phyloP scores from a whole-genome alignment of 352 stramenopile genomes.

The Globisporangium alternatum region DNA sequence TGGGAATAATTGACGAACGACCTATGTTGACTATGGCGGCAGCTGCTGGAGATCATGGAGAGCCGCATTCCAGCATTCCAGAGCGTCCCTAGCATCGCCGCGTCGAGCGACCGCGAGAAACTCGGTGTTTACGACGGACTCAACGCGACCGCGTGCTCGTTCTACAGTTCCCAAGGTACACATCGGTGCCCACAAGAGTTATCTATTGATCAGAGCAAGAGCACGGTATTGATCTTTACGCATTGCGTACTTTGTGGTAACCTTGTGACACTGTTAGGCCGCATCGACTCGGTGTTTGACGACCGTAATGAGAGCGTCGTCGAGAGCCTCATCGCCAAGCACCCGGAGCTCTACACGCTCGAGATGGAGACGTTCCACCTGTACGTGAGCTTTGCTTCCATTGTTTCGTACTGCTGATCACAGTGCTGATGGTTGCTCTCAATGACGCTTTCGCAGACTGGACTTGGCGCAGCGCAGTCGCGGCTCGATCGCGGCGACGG shows the following conservation, averaged over 20 bases:
- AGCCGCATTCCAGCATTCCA: constrained; percentile 22
- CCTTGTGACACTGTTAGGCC: constrained; percentile 19
- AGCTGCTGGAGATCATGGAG: constrained; percentile 31
- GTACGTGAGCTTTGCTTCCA: constrained; percentile 15
- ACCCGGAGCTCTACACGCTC: constrained; percentile 38
- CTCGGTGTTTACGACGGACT: constrained; percentile 38
- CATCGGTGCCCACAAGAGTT: neutral
- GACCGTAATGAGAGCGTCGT: constrained; percentile 60
- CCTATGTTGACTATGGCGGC: neutral
- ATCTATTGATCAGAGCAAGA: neutral
- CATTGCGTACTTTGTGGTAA: neutral
- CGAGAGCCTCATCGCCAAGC: constrained; percentile 23
- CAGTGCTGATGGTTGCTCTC: neutral
- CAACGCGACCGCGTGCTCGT: constrained; percentile 61
- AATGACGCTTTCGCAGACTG: constrained; percentile 20
- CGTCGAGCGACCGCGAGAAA: constrained; percentile 17
- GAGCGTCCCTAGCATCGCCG: constrained; percentile 13
- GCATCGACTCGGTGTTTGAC: constrained; percentile 46
- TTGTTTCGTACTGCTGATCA: neutral
- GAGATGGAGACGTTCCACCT: constrained; percentile 81
- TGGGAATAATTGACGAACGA: neutral
- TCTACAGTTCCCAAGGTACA: constrained; percentile 70
- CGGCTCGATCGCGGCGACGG: constrained; percentile 33
- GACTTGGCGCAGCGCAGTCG: constrained; percentile 45
- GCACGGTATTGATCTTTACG: no score